A percentile compares a stretch with the other conserved stretches of the same genome.
Evolutionary conservation across 306 rosid genomes (phyloP).

Genomic region (Sindora glabra): DNA sequence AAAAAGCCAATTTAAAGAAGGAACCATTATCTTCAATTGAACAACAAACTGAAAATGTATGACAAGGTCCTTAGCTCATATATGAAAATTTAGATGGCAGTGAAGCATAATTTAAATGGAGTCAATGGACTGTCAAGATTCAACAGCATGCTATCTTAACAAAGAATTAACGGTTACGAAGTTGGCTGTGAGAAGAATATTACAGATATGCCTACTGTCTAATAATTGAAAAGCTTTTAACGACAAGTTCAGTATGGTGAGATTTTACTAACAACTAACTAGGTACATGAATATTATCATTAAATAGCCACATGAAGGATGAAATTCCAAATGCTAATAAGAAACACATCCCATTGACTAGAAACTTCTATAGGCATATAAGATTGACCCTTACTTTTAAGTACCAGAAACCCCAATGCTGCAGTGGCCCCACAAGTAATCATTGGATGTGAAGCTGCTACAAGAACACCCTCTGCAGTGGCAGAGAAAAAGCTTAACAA

Average conservation of each 20-base stretch:
- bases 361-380: background rate
- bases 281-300: background rate
- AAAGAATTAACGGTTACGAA: background rate
- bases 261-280: background rate
- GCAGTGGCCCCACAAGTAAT: slow-evolving; percentile 55
- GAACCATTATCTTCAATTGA: slow-evolving; percentile 2
- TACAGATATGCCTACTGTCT: background rate
- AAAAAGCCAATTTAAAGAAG: slow-evolving; percentile 9
- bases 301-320: background rate
- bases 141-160: background rate
- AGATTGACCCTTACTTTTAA: slow-evolving; percentile 49
- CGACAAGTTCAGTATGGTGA: background rate
- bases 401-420: slow-evolving; percentile 44
- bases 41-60: background rate
- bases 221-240: background rate
- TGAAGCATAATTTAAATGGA: background rate
- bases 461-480: slow-evolving; percentile 56
- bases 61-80: background rate
- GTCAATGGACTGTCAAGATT: background rate
- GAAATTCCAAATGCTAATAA: slow-evolving; percentile 3
- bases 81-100: background rate
- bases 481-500: slow-evolving; percentile 1
- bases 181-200: background rate
- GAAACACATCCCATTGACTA: background rate
- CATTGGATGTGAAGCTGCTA: slow-evolving; percentile 72